phyloP scores from a whole-genome alignment of 495 filamentous ascomycete genomes.

The Lichina pygmaea region DNA sequence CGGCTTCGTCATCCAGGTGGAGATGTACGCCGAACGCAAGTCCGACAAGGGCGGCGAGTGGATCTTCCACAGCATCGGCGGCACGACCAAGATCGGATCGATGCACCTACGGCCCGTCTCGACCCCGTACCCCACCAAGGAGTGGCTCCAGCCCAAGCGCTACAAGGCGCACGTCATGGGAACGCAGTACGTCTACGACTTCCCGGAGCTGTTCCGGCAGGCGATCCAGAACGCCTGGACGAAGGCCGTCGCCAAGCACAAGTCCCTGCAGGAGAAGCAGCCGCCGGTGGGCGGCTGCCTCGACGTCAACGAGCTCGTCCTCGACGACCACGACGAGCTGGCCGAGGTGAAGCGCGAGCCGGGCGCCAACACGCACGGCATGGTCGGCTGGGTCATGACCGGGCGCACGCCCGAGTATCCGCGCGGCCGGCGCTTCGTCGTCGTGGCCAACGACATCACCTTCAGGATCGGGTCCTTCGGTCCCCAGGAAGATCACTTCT shows the following conservation, averaged over 20 bases:
- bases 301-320: slow-evolving; percentile 75
- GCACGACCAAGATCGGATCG: slow-evolving; percentile 75
- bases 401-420: slow-evolving; percentile 98
- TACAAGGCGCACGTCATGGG: slow-evolving; percentile 99
- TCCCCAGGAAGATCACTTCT: slow-evolving; percentile 88
- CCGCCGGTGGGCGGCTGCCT: slow-evolving; percentile 76
- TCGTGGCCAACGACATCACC: slow-evolving; percentile 97
- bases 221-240: slow-evolving; percentile 91
- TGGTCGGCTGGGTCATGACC: slow-evolving; percentile 94
- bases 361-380: slow-evolving; percentile 83
- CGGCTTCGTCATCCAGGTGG: slow-evolving; percentile 93
- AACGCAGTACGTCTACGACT: slow-evolving; percentile 97
- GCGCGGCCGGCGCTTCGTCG: slow-evolving; percentile 68
- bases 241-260: slow-evolving; percentile 38
- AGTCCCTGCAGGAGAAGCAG: slow-evolving; percentile 49
- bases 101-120: slow-evolving; percentile 83
- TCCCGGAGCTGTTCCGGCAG: slow-evolving; percentile 97
- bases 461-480: slow-evolving; percentile 97
- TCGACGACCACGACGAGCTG: slow-evolving; percentile 80
- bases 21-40: slow-evolving; percentile 92
- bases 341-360: slow-evolving; percentile 82
- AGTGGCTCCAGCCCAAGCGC: slow-evolving; percentile 93
- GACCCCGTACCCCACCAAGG: slow-evolving; percentile 90
- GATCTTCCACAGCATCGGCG: slow-evolving; percentile 94
- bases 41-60: slow-evolving; percentile 82